Percentiles rank a stretch among this genome's conserved stretches.
Conservation (phyloP, 1,284 basidiomycete species). For the Neolentinus lepideus region DNA sequence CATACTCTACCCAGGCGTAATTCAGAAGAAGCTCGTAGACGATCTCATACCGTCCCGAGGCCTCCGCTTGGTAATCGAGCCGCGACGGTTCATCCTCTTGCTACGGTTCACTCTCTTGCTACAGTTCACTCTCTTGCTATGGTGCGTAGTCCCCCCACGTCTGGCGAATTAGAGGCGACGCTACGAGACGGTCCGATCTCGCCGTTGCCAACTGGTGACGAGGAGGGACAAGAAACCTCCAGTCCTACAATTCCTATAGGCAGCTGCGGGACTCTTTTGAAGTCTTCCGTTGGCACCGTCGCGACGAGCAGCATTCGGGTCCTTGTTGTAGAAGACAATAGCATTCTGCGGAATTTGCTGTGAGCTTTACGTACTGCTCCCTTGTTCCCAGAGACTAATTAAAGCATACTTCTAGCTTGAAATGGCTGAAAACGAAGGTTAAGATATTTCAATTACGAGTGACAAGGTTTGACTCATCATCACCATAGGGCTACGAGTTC, state of each 20-base stretch:
- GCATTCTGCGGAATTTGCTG: conserved; percentile 66
- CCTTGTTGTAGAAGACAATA: conserved; percentile 82
- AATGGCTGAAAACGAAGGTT: conserved; percentile 75
- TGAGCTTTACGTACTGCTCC: conserved; percentile 26
- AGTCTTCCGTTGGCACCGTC: conserved; percentile 47
- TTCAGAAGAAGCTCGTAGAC: conserved; percentile 36
- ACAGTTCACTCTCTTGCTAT: conserved; percentile 38
- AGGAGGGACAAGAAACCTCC: conserved; percentile 12
- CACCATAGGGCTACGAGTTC: conserved; percentile 63
- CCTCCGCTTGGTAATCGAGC: conserved; percentile 42
- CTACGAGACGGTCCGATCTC: background rate
- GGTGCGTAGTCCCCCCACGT: conserved; percentile 26
- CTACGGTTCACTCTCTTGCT: no score
- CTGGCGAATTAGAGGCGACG: conserved; percentile 25
- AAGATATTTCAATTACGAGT: conserved; percentile 21
- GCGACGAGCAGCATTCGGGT: conserved; percentile 44
- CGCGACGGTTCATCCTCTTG: conserved; percentile 37
- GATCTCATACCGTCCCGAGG: conserved; percentile 7
- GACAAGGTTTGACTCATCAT: conserved; percentile 6
- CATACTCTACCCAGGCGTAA: conserved; percentile 33
- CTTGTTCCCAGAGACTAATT: conserved; percentile 12
- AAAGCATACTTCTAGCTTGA: conserved; percentile 44
- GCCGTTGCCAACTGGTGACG: background rate
- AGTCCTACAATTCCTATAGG: conserved; percentile 49
- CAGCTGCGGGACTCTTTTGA: conserved; percentile 51